Base-by-base conservation (phyloP, 179 eudicot species). In the Nepenthes alata region DNA sequence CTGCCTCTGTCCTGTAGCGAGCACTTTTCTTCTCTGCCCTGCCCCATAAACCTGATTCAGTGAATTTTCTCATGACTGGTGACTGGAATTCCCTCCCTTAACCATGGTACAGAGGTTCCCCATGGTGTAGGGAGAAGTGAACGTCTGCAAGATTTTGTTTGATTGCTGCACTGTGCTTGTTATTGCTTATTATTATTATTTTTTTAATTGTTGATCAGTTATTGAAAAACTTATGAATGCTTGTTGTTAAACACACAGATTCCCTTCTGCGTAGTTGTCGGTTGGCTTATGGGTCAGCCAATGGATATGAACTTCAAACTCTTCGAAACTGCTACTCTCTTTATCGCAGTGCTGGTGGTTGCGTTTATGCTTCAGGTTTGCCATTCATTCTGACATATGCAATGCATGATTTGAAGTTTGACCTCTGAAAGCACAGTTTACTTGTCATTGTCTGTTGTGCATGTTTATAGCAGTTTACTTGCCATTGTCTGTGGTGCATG, bases 241-340 rank as follows among this genome's bases (percentile, higher is more conserved):
- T 66, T 58, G 37, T 41, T 49, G 34, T 71, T 72, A 62, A 61
- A 63, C 59, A 74, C 83, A 82, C 88, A 91, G 98, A 91, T 91
- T 61, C 98, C 98, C 7, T 91, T 91, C 66, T 91, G 98, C 71
- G 98, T 93, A 44, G 83, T 93, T 55, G 78, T 87, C 57, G 98
- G 98, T 74, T 93, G 96, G 98, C 52, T 79, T 62, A 89, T 93
- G 90, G 95, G 93, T 59, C 69, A 83, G 72, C 93, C 84, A 44
- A 93, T 93, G 98, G 98, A 93, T 79, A 75, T 93, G 82, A 93
- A 89, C 71, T 93, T 93, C 60, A 88, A 80, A 75, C 85, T 93
- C 60, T 93, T 93, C 66, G 98, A 93, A 81, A 93, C 98, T 7
- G 95, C 98, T 57, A 81, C 95, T 0, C 95, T 93, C 55, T 93